Base-by-base conservation (phyloP, 352 stramenopile species). In the Halophytophthora batemanensis region DNA sequence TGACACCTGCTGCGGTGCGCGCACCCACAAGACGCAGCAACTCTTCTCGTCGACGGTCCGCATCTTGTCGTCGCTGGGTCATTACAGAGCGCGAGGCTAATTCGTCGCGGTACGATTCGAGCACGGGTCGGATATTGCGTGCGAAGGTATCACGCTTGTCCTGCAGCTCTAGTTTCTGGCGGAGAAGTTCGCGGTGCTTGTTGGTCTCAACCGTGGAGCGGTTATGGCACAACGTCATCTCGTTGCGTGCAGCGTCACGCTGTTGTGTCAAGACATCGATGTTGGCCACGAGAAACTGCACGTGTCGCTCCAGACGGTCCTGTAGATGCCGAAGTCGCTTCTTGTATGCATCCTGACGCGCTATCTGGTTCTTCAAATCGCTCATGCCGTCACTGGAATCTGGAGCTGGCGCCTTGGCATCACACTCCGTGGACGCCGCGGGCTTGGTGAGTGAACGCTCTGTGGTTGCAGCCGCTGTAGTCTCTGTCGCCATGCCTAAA, bases 311-410 rank as follows among this genome's bases (percentile, higher is more conserved):
- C 2, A 85, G 43, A 3, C 74, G 70, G 2, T 80, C 71, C 18
- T 74, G 57, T 57, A 86, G 66, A n/a, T 64, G 58, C 2, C 55
- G 54, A 12, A 88, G 50, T 28, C 67, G 67, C 59, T 82, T 82
- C 46, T 79, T 81, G 70, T 86, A 88, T 15, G 61, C 52, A 6
- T 80, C 72, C 31, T 74, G 64, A 17, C 63, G 71, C 2, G 55
- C 62, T 18, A 78, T 66, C 35, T 88, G 56, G 14, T 80, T 50
- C 54, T 77, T 66, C 25, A 86, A 56, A 23, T 37, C 43, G 1
- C 47, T 43, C 0, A 68, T 46, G 8, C 49, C 22, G 10, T 63
- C 18, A 17, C 11, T 41, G 6, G 22, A 18, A 6, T 17, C 1
- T 36, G 21, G 11, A 21, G 33, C 39, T 41, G 23, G 3, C 15